phyloP scores from a whole-genome alignment of 2,329 filamentous ascomycete species.

The Laburnicola sp. region DNA sequence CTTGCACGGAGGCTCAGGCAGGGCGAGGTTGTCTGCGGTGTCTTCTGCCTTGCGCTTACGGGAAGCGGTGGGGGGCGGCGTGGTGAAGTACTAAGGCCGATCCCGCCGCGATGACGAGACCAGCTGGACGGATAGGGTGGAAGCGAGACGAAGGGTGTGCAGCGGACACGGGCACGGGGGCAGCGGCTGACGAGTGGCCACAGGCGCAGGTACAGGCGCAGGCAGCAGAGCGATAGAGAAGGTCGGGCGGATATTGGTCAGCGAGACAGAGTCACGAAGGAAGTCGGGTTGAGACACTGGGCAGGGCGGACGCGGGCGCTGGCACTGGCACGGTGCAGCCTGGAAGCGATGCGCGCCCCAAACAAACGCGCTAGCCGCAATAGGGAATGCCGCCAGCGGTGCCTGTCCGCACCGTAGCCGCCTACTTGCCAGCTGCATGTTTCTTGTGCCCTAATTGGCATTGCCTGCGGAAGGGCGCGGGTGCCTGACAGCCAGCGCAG shows the following conservation, averaged over 20 bases:
- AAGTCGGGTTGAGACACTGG: constrained; percentile 17
- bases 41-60: constrained; percentile 48
- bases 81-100: constrained; percentile 41
- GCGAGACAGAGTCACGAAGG: constrained; percentile 29
- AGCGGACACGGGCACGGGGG: constrained; percentile 9
- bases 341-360: not conserved
- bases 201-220: not conserved
- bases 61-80: constrained; percentile 35
- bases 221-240: constrained; percentile 10
- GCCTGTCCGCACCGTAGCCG: constrained; percentile 4
- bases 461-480: no score
- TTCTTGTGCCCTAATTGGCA: not conserved
- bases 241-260: constrained; percentile 29
- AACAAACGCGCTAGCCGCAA: constrained; percentile 5
- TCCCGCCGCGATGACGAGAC: constrained; percentile 48
- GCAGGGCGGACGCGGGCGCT: constrained; percentile 17
- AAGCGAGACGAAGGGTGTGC: constrained; percentile 11
- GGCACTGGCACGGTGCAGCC: not conserved
- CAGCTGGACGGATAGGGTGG: constrained; percentile 33
- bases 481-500: no score
- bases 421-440: constrained; percentile 23
- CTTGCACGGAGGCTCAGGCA: constrained; percentile 34
- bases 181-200: constrained; percentile 8
- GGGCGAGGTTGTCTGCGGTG: constrained; percentile 30
- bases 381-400: constrained; percentile 16